Base-by-base conservation (phyloP, 352 stramenopile genomes). In the Phytopythium vexans region DNA sequence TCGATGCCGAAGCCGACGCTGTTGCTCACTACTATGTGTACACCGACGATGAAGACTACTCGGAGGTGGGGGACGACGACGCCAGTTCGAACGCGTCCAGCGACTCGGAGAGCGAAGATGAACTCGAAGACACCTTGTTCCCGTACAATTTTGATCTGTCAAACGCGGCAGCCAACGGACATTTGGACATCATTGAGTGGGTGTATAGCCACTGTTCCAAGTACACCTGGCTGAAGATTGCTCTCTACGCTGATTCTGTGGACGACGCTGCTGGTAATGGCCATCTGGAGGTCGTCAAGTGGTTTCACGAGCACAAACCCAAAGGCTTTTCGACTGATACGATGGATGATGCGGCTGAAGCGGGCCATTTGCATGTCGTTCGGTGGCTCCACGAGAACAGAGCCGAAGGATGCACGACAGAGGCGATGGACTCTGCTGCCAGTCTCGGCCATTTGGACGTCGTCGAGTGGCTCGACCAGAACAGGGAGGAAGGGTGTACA, bases 401-500 rank as follows among this genome's bases (percentile, higher is more conserved):
- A 10, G 64, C 60, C 0, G 76, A 89, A 62, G 79, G 74, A 33
- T 89, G 72, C 57, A 86, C 81, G 8, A 66, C 74, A 3, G 75
- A 86, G 3, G 78, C 76, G 8, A 72, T 83, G 41, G 68, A 31
- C 5, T 52, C 58, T n/a, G 66, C 57, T 0, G 66, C 66, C 14
- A 43, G 45, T 11, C 54, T 61, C 15, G 66, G 69, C 14, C 33
- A 71, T 27, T n/a, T 71, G 1, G 50, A 31, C 0, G 11, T 78
- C 11, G 58, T 78, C 27, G 44, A 59, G n/a, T 58, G 47, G 40
- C 42, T 78, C 41, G 58, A 75, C n/a, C 14, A 60, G 1, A 64
- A 73, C 15, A 9, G 59, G 10, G 55, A 47, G 8, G 54, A 64
- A 36, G 54, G 59, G 6, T 79, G 63, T 21, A 74, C 70, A 10